phyloP scores from a whole-genome alignment of 2,329 filamentous ascomycete species.

The Fonsecaea pugnacius region DNA sequence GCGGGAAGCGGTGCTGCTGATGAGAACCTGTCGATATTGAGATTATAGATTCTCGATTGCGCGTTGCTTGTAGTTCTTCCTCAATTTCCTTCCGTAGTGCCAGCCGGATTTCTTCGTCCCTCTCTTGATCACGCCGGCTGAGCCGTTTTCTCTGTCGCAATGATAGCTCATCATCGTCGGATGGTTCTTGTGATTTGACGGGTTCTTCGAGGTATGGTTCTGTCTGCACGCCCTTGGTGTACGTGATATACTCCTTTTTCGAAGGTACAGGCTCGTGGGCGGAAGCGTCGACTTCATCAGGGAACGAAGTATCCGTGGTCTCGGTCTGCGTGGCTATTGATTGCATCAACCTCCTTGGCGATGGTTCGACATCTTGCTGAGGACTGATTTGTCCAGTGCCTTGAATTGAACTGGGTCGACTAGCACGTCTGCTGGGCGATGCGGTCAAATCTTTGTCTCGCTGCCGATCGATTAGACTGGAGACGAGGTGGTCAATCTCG shows the following conservation, averaged over 20 bases:
- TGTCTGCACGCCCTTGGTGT: slow-evolving; percentile 97
- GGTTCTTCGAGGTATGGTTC: slow-evolving; percentile 53
- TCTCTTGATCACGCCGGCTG: slow-evolving; percentile 77
- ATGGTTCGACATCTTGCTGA: slow-evolving; percentile 56
- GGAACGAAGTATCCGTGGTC: slow-evolving; percentile 72
- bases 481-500: slow-evolving; percentile 73
- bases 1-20: slow-evolving; percentile 67
- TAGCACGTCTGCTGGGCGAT: slow-evolving; percentile 58
- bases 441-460: slow-evolving; percentile 33
- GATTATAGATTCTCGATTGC: slow-evolving; percentile 43
- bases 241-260: slow-evolving; percentile 80
- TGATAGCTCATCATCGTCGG: slow-evolving; percentile 68
- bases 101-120: slow-evolving; percentile 86
- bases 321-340: slow-evolving; percentile 69
- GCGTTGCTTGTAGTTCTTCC: slow-evolving; percentile 78
- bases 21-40: slow-evolving; percentile 51
- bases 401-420: slow-evolving; percentile 82
- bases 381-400: slow-evolving; percentile 81
- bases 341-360: slow-evolving; percentile 47
- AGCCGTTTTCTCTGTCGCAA: slow-evolving; percentile 69
- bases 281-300: slow-evolving; percentile 79
- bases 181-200: slow-evolving; percentile 59
- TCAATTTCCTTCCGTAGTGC: slow-evolving; percentile 88
- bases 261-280: slow-evolving; percentile 45
- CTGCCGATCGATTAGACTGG: slow-evolving; percentile 77